Evolutionary conservation across 129 eudicot species (phyloP).

Genomic region (Flaveria trinervia): DNA sequence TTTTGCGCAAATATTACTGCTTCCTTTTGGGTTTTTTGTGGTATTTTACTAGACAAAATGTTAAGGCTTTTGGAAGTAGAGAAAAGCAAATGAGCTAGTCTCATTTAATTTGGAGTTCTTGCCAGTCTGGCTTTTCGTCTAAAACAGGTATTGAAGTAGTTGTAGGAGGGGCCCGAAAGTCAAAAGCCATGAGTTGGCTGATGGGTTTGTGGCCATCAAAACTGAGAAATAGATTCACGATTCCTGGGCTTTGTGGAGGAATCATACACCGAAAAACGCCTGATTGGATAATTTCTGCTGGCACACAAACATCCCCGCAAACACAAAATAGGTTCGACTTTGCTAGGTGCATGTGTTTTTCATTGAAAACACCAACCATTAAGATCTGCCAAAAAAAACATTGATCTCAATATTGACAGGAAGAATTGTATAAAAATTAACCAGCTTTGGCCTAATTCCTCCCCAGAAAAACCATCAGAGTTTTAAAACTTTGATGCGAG

Average conservation of each 20-base stretch:
- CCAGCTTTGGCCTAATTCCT: not conserved
- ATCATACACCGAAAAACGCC: conserved; percentile 83
- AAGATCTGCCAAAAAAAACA: conserved; percentile 58
- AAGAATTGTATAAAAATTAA: conserved; percentile 12
- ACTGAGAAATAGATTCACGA: conserved; percentile 67
- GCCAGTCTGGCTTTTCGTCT: conserved; percentile 56
- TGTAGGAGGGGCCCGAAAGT: conserved; percentile 50
- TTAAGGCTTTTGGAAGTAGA: conserved; percentile 74
- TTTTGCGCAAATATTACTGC: conserved; percentile 64
- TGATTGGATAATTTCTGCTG: conserved; percentile 62
- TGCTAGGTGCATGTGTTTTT: conserved; percentile 44
- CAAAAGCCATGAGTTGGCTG: conserved; percentile 70
- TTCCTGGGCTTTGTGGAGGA: conserved; percentile 68
- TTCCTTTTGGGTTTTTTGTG: conserved; percentile 53
- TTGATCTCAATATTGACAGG: conserved; percentile 20
- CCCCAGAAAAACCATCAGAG: conserved; percentile 1
- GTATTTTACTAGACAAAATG: conserved; percentile 50
- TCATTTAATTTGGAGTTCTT: conserved; percentile 67
- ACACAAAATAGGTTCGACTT: conserved; percentile 58
- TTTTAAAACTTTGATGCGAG: not conserved
- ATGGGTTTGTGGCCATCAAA: conserved; percentile 72
- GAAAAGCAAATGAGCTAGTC: conserved; percentile 88
- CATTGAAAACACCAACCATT: conserved; percentile 67
- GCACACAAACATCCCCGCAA: conserved; percentile 68
- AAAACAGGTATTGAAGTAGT: conserved; percentile 12